These are phyloP conservation scores for Candida tibetensis DNA, from an alignment of 805 yeast species.

Conservation along the genomic window DNA sequence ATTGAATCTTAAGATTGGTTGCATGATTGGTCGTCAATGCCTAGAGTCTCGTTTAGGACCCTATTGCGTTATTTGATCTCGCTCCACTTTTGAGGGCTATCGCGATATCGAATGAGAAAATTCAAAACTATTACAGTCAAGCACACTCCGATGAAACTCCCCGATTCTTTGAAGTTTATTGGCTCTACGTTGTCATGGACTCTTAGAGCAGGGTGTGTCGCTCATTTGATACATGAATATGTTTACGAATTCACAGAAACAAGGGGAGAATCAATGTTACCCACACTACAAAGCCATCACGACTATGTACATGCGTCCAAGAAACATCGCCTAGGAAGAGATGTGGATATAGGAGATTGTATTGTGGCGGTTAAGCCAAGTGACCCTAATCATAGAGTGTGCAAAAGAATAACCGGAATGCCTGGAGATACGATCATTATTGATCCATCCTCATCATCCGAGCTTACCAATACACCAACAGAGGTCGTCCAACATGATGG, in stretches of 20 bases:
- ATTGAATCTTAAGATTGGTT: too few relatives aligned
- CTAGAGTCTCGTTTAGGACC: too few relatives aligned
- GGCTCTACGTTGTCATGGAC: constrained; percentile 47
- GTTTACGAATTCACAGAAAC: constrained; percentile 78
- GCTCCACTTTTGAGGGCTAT: not conserved
- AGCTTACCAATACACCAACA: constrained; percentile 31
- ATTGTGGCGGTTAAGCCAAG: constrained; percentile 89
- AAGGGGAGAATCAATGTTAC: constrained; percentile 92
- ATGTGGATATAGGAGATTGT: constrained; percentile 77
- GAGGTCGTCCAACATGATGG: constrained; percentile 35
- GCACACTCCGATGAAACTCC: constrained; percentile 2
- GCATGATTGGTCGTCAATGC: too few relatives aligned
- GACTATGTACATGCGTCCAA: constrained; percentile 83
- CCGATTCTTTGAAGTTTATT: constrained; percentile 22
- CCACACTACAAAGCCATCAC: constrained; percentile 70
- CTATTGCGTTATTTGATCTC: too few relatives aligned
- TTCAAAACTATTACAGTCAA: not conserved
- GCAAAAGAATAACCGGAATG: constrained; percentile 93
- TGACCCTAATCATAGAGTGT: constrained; percentile 78
- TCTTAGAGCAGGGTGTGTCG: constrained; percentile 57
- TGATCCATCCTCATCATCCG: constrained; percentile 69
- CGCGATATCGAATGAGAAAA: not conserved
- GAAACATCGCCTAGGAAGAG: constrained; percentile 57
- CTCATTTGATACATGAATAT: constrained; percentile 65
- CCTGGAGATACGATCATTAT: constrained; percentile 83